These are phyloP conservation scores for Beauveria pseudobassiana DNA, from an alignment of 2,329 filamentous ascomycete genomes.

Conservation along the genomic window DNA sequence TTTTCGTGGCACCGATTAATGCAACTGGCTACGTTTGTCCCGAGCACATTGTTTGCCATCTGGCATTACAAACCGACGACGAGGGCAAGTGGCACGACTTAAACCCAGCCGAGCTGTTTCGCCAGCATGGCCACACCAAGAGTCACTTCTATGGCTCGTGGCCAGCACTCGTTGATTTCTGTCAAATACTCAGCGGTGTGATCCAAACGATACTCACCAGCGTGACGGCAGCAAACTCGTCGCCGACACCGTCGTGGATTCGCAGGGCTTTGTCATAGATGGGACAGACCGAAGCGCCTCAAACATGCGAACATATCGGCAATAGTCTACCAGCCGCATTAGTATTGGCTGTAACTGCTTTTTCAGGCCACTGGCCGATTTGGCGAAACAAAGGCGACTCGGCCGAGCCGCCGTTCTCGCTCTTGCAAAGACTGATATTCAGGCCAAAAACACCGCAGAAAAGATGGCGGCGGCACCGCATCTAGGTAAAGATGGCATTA, in stretches of 20 bases:
- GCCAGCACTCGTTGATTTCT: conserved; percentile 17
- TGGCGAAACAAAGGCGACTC: background rate
- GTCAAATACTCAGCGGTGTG: conserved; percentile 10
- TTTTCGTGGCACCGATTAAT: conserved; percentile 13
- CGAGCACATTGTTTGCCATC: background rate
- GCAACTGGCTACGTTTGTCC: conserved; percentile 3
- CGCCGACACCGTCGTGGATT: conserved; percentile 10
- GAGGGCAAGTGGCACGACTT: conserved; percentile 14
- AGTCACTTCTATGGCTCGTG: conserved; percentile 15
- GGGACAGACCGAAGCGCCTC: conserved; percentile 14
- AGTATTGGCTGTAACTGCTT: no score
- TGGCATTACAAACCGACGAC: conserved; percentile 11
- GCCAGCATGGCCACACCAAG: conserved; percentile 15
- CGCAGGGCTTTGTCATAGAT: conserved; percentile 17
- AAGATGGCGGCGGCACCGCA: conserved; percentile 5
- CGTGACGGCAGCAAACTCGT: conserved; percentile 13
- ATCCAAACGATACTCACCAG: conserved; percentile 15
- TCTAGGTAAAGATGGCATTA: background rate
- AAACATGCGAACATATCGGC: conserved; percentile 1
- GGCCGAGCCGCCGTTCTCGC: background rate
- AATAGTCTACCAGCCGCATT: background rate
- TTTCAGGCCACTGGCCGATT: background rate
- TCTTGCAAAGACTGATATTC: background rate
- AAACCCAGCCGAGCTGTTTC: conserved; percentile 16
- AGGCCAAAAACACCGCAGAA: background rate